phyloP scores from a whole-genome alignment of 129 eudicot species.

The Helichrysum umbraculigerum region DNA sequence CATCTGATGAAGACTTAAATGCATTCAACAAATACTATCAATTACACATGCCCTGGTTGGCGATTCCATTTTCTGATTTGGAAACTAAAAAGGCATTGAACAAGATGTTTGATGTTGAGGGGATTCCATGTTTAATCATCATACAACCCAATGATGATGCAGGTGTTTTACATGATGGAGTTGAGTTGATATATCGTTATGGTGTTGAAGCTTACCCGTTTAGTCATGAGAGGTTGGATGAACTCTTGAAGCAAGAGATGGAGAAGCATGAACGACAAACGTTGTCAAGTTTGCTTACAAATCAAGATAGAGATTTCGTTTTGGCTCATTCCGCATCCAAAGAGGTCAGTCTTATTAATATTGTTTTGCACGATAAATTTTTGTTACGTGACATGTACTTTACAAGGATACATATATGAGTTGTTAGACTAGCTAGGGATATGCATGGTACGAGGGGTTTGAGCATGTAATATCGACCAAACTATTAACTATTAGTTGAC shows the following conservation, averaged over 20 bases:
- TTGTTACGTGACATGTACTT: no score
- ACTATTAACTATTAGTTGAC: no score
- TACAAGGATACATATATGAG: background rate
- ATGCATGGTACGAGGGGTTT: no score
- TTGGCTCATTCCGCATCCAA: slow-evolving; percentile 45
- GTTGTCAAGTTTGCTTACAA: slow-evolving; percentile 45
- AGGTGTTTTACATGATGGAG: slow-evolving; percentile 50
- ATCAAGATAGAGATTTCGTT: slow-evolving; percentile 53
- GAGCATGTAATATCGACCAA: no score
- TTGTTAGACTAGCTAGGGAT: background rate
- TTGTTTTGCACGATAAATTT: background rate
- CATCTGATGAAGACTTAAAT: slow-evolving; percentile 75
- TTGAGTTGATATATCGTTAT: slow-evolving; percentile 61
- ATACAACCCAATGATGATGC: slow-evolving; percentile 55
- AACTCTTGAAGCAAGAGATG: slow-evolving; percentile 54
- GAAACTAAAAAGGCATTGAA: slow-evolving; percentile 56
- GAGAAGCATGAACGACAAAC: slow-evolving; percentile 72
- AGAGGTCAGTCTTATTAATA: slow-evolving; percentile 43
- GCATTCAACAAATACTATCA: slow-evolving; percentile 57
- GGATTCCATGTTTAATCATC: slow-evolving; percentile 68
- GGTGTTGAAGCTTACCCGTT: slow-evolving; percentile 74
- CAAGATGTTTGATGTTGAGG: slow-evolving; percentile 63
- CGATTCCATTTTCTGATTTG: slow-evolving; percentile 80
- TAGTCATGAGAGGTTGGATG: slow-evolving; percentile 61
- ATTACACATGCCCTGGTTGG: slow-evolving; percentile 83